Evolutionary conservation across 2,329 filamentous ascomycete species (phyloP).

Genomic region (Alternaria conjuncta): DNA sequence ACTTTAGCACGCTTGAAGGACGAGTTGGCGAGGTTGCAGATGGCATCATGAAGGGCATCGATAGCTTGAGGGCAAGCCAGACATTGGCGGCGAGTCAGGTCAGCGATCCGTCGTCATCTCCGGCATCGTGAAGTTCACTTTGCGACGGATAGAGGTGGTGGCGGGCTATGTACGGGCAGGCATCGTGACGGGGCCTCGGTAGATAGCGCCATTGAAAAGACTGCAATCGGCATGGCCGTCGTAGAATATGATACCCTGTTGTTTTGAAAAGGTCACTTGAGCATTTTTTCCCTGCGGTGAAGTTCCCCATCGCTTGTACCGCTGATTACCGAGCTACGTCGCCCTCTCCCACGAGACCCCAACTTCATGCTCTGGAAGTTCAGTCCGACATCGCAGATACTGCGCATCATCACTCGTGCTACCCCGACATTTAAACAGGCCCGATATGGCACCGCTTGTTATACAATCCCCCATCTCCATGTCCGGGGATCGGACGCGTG

Average conservation of each 20-base stretch:
- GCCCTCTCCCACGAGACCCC: not conserved
- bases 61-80: constrained; percentile 23
- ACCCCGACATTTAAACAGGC: not conserved
- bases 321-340: constrained; percentile 25
- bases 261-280: constrained; percentile 27
- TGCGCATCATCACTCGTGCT: not conserved
- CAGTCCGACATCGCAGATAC: constrained; percentile 7
- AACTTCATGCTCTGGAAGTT: not conserved
- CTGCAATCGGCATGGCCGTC: constrained; percentile 13
- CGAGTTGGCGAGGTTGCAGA: constrained; percentile 64
- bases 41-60: constrained; percentile 42
- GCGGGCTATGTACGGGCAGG: constrained; percentile 27
- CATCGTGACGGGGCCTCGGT: constrained; percentile 11
- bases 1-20: constrained; percentile 65
- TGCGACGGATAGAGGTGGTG: constrained; percentile 34
- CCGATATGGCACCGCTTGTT: constrained; percentile 5
- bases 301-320: constrained; percentile 24
- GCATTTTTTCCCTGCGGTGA: constrained; percentile 19
- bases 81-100: constrained; percentile 7
- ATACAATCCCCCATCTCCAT: not conserved
- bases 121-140: constrained; percentile 6
- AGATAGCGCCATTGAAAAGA: constrained; percentile 4
- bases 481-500: not conserved
- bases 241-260: constrained; percentile 23
- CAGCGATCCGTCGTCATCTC: not conserved